Conservation (phyloP, 768 basidiomycete genomes). For the Pisolithus marmoratus region DNA sequence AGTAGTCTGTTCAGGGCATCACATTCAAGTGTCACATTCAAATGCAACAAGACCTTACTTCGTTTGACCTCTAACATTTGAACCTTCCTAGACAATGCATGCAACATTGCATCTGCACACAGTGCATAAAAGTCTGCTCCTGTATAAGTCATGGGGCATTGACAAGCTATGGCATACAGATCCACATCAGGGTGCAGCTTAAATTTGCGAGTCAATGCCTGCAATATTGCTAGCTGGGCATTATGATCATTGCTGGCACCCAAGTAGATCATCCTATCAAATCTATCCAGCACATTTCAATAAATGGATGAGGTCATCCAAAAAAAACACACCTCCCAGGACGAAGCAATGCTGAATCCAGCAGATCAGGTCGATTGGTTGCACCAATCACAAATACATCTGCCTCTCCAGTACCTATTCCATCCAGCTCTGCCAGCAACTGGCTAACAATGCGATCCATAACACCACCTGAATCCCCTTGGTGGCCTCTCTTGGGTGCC, state of each 20-base stretch:
- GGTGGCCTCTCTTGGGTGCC: slow-evolving; percentile 90
- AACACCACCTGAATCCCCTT: slow-evolving; percentile 94
- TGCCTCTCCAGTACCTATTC: slow-evolving; percentile 63
- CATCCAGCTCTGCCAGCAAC: slow-evolving; percentile 89
- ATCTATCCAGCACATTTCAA: slow-evolving; percentile 41
- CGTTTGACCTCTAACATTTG: slow-evolving; percentile 71
- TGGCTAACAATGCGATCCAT: slow-evolving; percentile 99
- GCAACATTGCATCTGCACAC: slow-evolving; percentile 93
- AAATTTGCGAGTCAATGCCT: slow-evolving; percentile 92
- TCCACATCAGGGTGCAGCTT: slow-evolving; percentile 63
- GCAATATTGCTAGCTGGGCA: slow-evolving; percentile 79
- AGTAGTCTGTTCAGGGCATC: slow-evolving; percentile 21
- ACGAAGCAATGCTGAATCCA: slow-evolving; percentile 84
- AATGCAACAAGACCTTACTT: slow-evolving; percentile 36
- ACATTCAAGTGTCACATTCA: background rate
- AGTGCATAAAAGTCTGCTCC: slow-evolving; percentile 98
- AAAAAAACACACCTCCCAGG: slow-evolving; percentile 64
- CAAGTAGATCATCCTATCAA: slow-evolving; percentile 95
- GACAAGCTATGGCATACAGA: slow-evolving; percentile 56
- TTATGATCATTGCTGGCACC: slow-evolving; percentile 85
- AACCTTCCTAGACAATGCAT: slow-evolving; percentile 89
- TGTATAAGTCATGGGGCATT: slow-evolving; percentile 90
- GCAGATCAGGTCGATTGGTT: slow-evolving; percentile 87
- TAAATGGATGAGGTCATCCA: too few species aligned
- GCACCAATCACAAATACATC: slow-evolving; percentile 95